Conservation (phyloP, 2,329 filamentous ascomycete species). For the Ilyonectria robusta region DNA sequence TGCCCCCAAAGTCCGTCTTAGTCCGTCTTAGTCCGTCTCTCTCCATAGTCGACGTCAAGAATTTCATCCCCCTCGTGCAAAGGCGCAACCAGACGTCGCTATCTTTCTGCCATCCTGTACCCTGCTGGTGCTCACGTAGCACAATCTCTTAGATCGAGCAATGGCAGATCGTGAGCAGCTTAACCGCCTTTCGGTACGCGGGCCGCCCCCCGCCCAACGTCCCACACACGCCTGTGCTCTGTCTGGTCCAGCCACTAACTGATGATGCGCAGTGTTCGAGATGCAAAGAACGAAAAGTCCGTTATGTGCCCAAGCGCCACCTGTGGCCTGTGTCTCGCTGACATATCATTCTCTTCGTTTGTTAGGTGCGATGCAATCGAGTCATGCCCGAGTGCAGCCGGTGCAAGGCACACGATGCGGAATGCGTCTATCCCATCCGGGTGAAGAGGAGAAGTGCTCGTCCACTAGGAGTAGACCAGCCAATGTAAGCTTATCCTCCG, state of each 20-base stretch:
- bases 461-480: slow-evolving; percentile 27
- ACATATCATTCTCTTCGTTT: background rate
- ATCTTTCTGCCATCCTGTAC: slow-evolving; percentile 11
- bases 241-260: slow-evolving; percentile 3
- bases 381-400: slow-evolving; percentile 48
- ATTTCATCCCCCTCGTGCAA: slow-evolving; percentile 11
- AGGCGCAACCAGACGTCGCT: background rate
- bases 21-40: slow-evolving; percentile 16
- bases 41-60: background rate
- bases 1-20: slow-evolving; percentile 25
- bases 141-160: slow-evolving; percentile 11
- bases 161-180: slow-evolving; percentile 38
- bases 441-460: slow-evolving; percentile 46
- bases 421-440: slow-evolving; percentile 48
- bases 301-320: background rate
- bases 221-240: background rate
- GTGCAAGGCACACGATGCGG: slow-evolving; percentile 45
- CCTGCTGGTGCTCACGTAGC: slow-evolving; percentile 4
- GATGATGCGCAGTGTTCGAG: slow-evolving; percentile 41
- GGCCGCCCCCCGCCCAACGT: slow-evolving; percentile 13
- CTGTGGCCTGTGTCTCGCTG: background rate
- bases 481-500: slow-evolving; percentile 33
- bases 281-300: slow-evolving; percentile 48
- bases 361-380: slow-evolving; percentile 49
- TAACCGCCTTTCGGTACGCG: slow-evolving; percentile 44